Evolutionary conservation across 495 filamentous ascomycete genomes (phyloP), one percentile per base, ranked within the genome.

Genomic region (Penicillium paradoxum): DNA sequence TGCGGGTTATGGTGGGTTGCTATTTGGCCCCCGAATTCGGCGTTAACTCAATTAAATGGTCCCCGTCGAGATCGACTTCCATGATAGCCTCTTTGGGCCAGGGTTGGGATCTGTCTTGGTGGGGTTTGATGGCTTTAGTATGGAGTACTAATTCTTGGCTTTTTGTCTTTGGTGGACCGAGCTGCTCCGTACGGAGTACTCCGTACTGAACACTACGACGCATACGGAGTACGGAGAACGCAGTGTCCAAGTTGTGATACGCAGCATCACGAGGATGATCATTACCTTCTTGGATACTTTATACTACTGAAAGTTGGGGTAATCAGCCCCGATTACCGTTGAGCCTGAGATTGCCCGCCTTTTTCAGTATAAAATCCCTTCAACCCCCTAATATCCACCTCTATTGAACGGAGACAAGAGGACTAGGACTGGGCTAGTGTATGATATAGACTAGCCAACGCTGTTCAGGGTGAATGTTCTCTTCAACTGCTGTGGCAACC

Each of bases 11-110:
- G 38, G 14, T 8, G 21, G 51, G 10, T 32, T 45, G 6, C 17
- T 37, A 33, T 50, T 45, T 29, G 46, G 53, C 46, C 53, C 53
- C 53, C 45, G 19, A 49, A 29, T 40, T 57, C 51, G 57, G 60
- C 60, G 54, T 50, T 24, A 60, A 63, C 57, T 63, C 54, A 58
- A 63, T 60, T 60, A 27, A 32, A 32, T 38, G 39, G 51, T 51
- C 3, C 21, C 15, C 50, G n/a, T 43, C 24, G 39, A 43, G 54
- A 63, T 55, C 57, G 51, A 48, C 54, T 39, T 51, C 60, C 53
- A 49, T 47, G 13, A 45, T 38, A 37, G 15, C 42, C 21, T 36
- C 18, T 36, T 51, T 41, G 15, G 47, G 25, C 36, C 45, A 43
- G 29, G 22, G n/a, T 33, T 53, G 17, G 54, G 42, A 51, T 45